These are phyloP conservation scores for Periglandula ipomoeae DNA, from an alignment of 2,329 filamentous ascomycete genomes.

Conservation along the genomic window DNA sequence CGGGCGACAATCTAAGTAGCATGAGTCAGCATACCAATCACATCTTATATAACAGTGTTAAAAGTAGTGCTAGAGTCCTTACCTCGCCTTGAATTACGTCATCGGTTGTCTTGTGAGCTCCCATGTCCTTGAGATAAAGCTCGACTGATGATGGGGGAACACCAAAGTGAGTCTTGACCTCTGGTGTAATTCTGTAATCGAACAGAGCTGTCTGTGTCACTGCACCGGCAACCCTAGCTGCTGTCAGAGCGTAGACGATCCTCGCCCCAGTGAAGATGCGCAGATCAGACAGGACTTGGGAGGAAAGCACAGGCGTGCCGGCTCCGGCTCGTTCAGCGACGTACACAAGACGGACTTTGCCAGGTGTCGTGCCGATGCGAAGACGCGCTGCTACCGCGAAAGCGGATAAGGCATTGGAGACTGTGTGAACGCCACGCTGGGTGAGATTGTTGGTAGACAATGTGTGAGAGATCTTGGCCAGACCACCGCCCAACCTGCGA, in stretches of 20 bases:
- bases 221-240: slow-evolving; percentile 75
- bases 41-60: background rate
- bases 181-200: slow-evolving; percentile 61
- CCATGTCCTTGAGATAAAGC: slow-evolving; percentile 59
- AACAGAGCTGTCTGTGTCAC: slow-evolving; percentile 81
- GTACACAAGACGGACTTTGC: slow-evolving; percentile 73
- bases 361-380: slow-evolving; percentile 49
- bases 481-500: slow-evolving; percentile 47
- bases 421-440: slow-evolving; percentile 61
- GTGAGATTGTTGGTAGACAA: slow-evolving; percentile 61
- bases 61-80: slow-evolving; percentile 18
- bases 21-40: background rate
- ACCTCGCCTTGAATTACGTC: slow-evolving; percentile 55
- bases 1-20: slow-evolving; percentile 54
- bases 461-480: slow-evolving; percentile 62
- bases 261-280: slow-evolving; percentile 72
- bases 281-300: slow-evolving; percentile 66
- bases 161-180: slow-evolving; percentile 59
- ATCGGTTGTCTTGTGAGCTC: slow-evolving; percentile 53
- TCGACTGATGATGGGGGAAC: slow-evolving; percentile 73
- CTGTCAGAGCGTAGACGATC: slow-evolving; percentile 76
- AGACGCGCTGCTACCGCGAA: slow-evolving; percentile 50
- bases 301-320: slow-evolving; percentile 54
- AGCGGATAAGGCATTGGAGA: slow-evolving; percentile 39
- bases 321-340: slow-evolving; percentile 64